Evolutionary conservation across 1,284 basidiomycete genomes (phyloP).

Genomic region (Marasmius fiardii): DNA sequence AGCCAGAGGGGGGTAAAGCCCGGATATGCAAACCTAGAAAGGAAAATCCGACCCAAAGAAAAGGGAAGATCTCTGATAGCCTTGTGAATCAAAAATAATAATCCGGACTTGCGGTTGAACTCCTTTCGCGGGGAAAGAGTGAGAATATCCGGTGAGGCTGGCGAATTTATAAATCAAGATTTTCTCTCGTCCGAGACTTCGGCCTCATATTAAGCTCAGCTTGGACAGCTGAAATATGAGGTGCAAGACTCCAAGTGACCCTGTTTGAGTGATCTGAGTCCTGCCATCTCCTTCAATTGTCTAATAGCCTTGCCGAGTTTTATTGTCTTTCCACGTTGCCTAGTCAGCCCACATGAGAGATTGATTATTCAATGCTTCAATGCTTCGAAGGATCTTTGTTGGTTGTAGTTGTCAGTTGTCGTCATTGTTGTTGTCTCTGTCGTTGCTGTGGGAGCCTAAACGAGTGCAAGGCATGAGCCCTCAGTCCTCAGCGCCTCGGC

Average conservation of each 20-base stretch:
- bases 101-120: too few species aligned
- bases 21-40: constrained; percentile 23
- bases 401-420: too few species aligned
- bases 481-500: too few species aligned
- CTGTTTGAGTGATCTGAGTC: constrained; percentile 4
- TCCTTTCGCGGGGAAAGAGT: background rate
- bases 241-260: background rate
- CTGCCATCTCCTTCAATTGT: background rate
- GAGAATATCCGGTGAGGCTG: background rate
- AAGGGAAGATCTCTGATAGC: background rate
- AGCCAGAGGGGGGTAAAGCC: constrained; percentile 12
- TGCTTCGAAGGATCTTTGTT: too few species aligned
- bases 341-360: background rate
- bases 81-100: background rate
- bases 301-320: background rate
- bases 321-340: constrained; percentile 1
- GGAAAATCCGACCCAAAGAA: constrained; percentile 31
- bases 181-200: background rate
- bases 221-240: background rate
- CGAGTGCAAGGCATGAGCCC: too few species aligned
- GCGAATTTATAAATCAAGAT: background rate
- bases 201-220: background rate
- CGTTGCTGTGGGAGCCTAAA: too few species aligned
- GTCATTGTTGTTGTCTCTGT: too few species aligned
- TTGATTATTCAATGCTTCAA: background rate